These are phyloP conservation scores for Melocanna baccifera DNA, from an alignment of 176 grass and related monocot genomes.

Conservation along the genomic window DNA sequence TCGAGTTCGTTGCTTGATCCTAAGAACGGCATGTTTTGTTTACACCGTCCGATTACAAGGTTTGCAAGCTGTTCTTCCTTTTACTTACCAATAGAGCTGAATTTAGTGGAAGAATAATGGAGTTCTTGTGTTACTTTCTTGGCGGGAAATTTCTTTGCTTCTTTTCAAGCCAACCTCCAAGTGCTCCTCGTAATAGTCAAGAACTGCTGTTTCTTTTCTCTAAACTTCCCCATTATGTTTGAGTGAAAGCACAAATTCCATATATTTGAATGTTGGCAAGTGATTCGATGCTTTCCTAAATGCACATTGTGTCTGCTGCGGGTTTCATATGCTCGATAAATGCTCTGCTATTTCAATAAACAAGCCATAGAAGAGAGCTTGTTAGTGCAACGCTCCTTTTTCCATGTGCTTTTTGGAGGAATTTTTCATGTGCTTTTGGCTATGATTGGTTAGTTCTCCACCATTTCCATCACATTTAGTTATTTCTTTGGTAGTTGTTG, in stretches of 20 bases:
- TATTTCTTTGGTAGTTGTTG: too few species aligned
- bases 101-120: slow-evolving; percentile 4
- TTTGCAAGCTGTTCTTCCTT: not conserved
- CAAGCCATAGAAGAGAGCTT: too few species aligned
- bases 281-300: too few species aligned
- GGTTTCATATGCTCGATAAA: not conserved
- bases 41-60: slow-evolving; percentile 57
- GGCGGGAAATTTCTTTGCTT: slow-evolving; percentile 52
- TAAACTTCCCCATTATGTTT: not conserved
- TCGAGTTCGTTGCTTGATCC: not conserved
- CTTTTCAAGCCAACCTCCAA: slow-evolving; percentile 40
- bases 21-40: not conserved
- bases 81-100: not conserved
- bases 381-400: too few species aligned
- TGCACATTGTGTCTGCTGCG: too few species aligned
- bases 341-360: not conserved
- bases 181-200: slow-evolving; percentile 40
- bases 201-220: not conserved
- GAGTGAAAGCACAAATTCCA: not conserved
- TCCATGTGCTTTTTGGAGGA: too few species aligned
- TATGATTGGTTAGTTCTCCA: too few species aligned
- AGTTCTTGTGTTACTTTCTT: slow-evolving; percentile 1
- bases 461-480: too few species aligned
- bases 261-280: too few species aligned
- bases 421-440: too few species aligned